A percentile compares a stretch with the other conserved stretches of the same genome.
Conservation (phyloP, 768 basidiomycete genomes). For the Xerocomellus chrysenteron region DNA sequence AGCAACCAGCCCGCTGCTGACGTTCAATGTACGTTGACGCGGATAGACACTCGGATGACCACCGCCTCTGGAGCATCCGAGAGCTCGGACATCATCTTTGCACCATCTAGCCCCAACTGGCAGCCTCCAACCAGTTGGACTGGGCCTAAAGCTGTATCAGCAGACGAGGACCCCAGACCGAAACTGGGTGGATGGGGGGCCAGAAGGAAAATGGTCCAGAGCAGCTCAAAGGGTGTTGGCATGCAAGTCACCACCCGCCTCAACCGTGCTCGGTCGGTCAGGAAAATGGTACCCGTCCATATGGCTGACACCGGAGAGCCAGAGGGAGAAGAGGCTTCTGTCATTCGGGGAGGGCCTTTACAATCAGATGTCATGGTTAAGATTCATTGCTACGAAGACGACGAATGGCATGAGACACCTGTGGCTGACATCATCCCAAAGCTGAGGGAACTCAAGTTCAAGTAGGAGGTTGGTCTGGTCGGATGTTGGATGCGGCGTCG, state of each 20-base stretch:
- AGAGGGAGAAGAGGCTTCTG: background rate
- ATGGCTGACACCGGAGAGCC: background rate
- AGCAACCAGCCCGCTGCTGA: background rate
- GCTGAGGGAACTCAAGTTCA: constrained; percentile 25
- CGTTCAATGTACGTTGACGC: background rate
- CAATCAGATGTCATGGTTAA: constrained; percentile 9
- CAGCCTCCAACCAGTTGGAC: constrained; percentile 26
- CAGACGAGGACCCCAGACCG: background rate
- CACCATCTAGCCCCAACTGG: constrained; percentile 10
- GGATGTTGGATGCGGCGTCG: background rate
- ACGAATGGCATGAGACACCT: constrained; percentile 23
- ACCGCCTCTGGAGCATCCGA: background rate
- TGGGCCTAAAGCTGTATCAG: constrained; percentile 6
- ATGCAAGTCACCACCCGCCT: background rate
- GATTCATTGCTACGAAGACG: constrained; percentile 11
- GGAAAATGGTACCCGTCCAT: background rate
- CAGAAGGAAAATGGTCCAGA: constrained; percentile 1
- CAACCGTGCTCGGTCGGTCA: background rate
- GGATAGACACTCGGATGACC: background rate
- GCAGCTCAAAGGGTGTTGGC: background rate
- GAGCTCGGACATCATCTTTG: background rate
- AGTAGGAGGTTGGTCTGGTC: constrained; percentile 2
- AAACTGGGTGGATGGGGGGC: background rate
- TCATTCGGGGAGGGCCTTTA: background rate
- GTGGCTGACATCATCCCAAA: constrained; percentile 32